Evolutionary conservation across 306 rosid species (phyloP).

Genomic region (Cicer yamashitae): DNA sequence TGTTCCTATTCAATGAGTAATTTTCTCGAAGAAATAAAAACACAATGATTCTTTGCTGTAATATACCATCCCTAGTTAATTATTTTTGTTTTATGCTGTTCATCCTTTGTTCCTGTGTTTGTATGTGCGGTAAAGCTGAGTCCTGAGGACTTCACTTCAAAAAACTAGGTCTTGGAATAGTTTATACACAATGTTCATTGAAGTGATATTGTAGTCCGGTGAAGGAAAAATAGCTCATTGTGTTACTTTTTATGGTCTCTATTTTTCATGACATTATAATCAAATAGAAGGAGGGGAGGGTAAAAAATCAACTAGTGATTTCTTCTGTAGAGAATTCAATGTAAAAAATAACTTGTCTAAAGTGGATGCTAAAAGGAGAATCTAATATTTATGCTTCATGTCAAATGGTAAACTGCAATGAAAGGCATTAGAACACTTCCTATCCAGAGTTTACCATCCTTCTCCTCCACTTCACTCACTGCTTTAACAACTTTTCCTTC

Average conservation of each 20-base stretch:
- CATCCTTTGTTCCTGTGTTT: not conserved
- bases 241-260: not conserved
- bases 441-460: constrained; percentile 85
- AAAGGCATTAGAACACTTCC: constrained; percentile 83
- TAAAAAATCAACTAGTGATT: not conserved
- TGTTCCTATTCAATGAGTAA: constrained; percentile 46
- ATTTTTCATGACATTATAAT: not conserved
- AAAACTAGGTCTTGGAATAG: no score
- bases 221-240: not conserved
- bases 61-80: constrained; percentile 33
- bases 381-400: constrained; percentile 34
- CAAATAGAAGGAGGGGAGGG: not conserved
- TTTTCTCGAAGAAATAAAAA: constrained; percentile 45
- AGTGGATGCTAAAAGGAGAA: constrained; percentile 7
- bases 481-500: constrained; percentile 76
- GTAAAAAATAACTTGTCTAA: not conserved
- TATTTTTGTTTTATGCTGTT: constrained; percentile 12
- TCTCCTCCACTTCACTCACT: constrained; percentile 82
- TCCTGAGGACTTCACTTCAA: no score
- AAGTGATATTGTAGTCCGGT: not conserved
- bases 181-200: no score
- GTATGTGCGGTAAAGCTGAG: no score
- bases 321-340: not conserved
- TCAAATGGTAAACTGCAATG: constrained; percentile 71
- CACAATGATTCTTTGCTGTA: constrained; percentile 66